phyloP scores from a whole-genome alignment of 441 rosid genomes.

The Brassica balearica region DNA sequence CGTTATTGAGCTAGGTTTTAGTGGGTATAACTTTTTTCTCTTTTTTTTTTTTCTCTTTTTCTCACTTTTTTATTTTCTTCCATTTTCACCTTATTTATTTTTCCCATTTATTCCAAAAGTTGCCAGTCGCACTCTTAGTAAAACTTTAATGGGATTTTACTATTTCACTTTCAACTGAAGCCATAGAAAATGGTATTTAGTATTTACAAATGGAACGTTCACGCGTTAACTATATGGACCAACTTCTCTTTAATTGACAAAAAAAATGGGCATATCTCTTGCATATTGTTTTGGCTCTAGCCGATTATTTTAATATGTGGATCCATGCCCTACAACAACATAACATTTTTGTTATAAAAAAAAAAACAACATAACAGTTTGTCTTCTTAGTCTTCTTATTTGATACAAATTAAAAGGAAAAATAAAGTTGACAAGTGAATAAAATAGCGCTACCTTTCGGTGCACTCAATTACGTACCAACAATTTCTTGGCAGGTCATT shows the following conservation, averaged over 20 bases:
- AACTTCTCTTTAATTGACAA: not conserved
- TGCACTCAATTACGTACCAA: constrained; percentile 45
- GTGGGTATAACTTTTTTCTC: too few relatives aligned
- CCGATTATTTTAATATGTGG: not conserved
- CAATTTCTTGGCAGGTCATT: constrained; percentile 40
- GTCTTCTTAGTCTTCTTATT: constrained; percentile 30
- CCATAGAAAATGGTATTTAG: not conserved
- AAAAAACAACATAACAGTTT: constrained; percentile 25
- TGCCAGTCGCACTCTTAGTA: not conserved
- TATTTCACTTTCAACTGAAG: constrained; percentile 12
- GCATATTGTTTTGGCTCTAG: constrained; percentile 6
- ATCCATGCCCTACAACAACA: constrained; percentile 31
- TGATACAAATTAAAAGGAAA: not conserved
- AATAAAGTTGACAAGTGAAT: not conserved
- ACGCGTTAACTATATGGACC: constrained; percentile 24
- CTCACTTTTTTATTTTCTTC: too few relatives aligned
- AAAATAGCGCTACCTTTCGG: constrained; percentile 39
- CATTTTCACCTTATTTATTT: too few relatives aligned
- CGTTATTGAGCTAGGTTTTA: too few relatives aligned
- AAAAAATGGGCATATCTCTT: not conserved
- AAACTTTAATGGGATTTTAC: constrained; percentile 3
- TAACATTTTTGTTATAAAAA: constrained; percentile 3
- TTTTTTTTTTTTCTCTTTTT: too few relatives aligned
- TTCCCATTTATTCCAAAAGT: too few relatives aligned
- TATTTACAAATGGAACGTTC: constrained; percentile 7